Conservation (phyloP, 441 rosid species). For the Populus trichocarpa region DNA sequence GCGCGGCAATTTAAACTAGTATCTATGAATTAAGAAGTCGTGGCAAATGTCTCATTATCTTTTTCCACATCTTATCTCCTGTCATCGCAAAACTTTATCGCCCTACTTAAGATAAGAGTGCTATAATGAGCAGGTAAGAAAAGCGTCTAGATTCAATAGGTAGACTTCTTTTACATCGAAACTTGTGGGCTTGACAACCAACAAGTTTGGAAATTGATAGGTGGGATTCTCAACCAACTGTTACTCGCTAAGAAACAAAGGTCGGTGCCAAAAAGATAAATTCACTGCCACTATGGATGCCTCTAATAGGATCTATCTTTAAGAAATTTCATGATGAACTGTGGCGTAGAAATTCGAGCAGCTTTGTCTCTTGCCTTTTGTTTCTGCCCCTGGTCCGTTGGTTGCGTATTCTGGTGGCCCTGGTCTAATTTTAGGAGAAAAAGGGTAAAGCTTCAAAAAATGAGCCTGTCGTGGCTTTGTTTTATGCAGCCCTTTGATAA, state of each 20-base stretch:
- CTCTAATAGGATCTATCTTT: not conserved
- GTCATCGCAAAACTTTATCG: too few species aligned
- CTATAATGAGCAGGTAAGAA: not conserved
- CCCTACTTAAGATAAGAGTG: not conserved
- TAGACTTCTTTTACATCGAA: not conserved
- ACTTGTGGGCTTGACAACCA: slow-evolving; percentile 16
- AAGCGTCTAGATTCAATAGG: not conserved
- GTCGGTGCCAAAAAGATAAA: slow-evolving; percentile 7
- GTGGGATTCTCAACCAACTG: not conserved
- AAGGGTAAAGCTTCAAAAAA: not conserved
- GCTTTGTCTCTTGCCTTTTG: not conserved
- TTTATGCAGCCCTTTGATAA: too few species aligned
- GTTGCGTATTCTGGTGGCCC: not conserved
- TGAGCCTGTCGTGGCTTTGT: too few species aligned
- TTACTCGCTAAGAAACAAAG: not conserved
- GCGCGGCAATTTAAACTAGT: too few species aligned
- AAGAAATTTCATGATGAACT: too few species aligned
- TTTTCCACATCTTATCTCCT: too few species aligned
- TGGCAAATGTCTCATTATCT: too few species aligned
- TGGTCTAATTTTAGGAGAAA: not conserved
- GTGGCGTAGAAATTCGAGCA: not conserved
- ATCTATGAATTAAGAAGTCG: too few species aligned
- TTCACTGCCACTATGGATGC: not conserved
- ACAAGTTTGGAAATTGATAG: not conserved
- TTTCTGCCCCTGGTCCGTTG: not conserved